Evolutionary conservation across 2,329 filamentous ascomycete species (phyloP), one percentile per base, ranked within the genome.

Genomic region (Orbilia oligospora): DNA sequence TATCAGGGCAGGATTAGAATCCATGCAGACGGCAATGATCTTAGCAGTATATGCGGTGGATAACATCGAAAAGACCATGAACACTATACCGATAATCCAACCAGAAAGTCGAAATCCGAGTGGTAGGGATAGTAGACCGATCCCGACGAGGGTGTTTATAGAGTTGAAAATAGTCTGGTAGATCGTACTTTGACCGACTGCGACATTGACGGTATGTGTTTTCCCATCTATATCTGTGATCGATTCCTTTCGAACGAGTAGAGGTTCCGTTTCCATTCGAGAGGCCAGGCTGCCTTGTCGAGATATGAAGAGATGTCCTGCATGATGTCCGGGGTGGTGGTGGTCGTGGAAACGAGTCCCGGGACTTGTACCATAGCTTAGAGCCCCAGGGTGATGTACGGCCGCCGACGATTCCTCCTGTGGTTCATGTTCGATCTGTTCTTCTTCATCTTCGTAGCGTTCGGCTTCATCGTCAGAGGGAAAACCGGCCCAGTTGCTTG

Each of bases 111-210:
- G 12, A 82, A 98, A 87, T 5, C 93, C 95, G 83, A 98, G 88
- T 5, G 95, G 96, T 68, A 99, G 86, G 84, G 93, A 97, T 64
- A 99, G 87, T 33, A 99, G 86, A 0, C 95, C 95, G 33, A 99
- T 91, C 3, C 81, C 81, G 48, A 82, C 81, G 20, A 82, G 79
- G 5, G 82, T 81, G 81, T 97, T 97, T 83, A 95, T 95, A 2
- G 93, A 97, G 85, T 99, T 99, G 87, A 98, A 97, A 80, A 97
- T 89, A 5, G 95, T 98, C 86, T 98, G 95, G 0, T 94, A 94
- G 16, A 98, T 87, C 0, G 95, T 99, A n/a, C 93, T 97, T 85
- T 97, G 94, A 46, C 95, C 95, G 79, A 97, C 92, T 1, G 97
- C 91, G 1, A 95, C 89, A 81, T 95, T 89, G 71, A 97, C 90